A percentile compares a stretch with the other conserved stretches of the same genome.
Evolutionary conservation across 1,139 yeast species (phyloP).

Genomic region (Martiniozyma asiatica): DNA sequence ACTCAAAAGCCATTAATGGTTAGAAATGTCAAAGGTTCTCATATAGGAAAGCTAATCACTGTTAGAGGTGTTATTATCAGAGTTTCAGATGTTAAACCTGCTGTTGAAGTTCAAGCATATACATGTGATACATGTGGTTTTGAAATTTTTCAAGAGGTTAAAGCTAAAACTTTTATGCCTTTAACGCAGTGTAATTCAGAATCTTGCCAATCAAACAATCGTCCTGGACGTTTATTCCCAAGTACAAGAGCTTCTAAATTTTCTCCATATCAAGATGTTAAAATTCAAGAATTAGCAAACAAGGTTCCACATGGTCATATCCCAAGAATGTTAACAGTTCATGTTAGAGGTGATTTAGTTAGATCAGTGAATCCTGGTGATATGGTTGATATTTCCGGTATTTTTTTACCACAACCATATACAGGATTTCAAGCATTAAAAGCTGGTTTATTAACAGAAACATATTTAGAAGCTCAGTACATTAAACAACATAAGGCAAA

Average conservation of each 20-base stretch:
- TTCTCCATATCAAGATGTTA: slow-evolving; percentile 88
- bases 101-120: slow-evolving; percentile 83
- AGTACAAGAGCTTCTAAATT: slow-evolving; percentile 94
- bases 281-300: slow-evolving; percentile 85
- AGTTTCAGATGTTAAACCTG: slow-evolving; percentile 92
- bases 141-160: slow-evolving; percentile 93
- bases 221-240: slow-evolving; percentile 84
- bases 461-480: slow-evolving; percentile 80
- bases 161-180: slow-evolving; percentile 74
- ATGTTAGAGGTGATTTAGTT: slow-evolving; percentile 82
- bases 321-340: slow-evolving; percentile 76
- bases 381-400: slow-evolving; percentile 83
- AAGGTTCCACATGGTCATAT: slow-evolving; percentile 98
- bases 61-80: slow-evolving; percentile 91
- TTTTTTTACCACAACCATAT: slow-evolving; percentile 87
- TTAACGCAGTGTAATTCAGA: slow-evolving; percentile 74
- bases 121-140: slow-evolving; percentile 97
- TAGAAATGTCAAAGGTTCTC: slow-evolving; percentile 75
- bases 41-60: slow-evolving; percentile 78
- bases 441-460: slow-evolving; percentile 91
- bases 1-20: slow-evolving; percentile 62
- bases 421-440: slow-evolving; percentile 87
- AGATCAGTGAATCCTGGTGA: slow-evolving; percentile 90
- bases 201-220: slow-evolving; percentile 66
- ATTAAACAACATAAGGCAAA: slow-evolving; percentile 82